phyloP scores from a whole-genome alignment of 192 early-diverging fungal species.

The Glomus cerebriforme region DNA sequence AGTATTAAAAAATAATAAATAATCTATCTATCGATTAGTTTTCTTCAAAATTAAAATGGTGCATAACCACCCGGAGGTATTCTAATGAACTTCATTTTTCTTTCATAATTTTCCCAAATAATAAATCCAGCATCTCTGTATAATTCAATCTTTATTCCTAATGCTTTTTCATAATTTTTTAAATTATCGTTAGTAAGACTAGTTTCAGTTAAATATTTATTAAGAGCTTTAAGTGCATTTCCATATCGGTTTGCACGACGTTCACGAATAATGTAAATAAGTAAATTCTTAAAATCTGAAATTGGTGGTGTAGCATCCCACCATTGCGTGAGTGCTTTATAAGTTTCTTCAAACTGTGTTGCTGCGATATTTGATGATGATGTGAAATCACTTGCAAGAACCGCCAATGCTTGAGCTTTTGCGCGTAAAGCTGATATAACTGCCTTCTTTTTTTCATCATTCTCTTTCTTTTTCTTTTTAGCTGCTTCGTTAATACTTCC shows the following conservation, averaged over 20 bases:
- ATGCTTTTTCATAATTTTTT: slow-evolving; percentile 57
- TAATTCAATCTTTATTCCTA: slow-evolving; percentile 55
- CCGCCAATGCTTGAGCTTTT: slow-evolving; percentile 57
- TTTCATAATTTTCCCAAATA: slow-evolving; percentile 69
- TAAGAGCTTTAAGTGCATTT: slow-evolving; percentile 69
- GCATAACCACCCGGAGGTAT: slow-evolving; percentile 48
- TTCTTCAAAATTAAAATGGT: slow-evolving; percentile 42
- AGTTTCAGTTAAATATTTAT: slow-evolving; percentile 69
- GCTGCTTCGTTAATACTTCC: slow-evolving; percentile 40
- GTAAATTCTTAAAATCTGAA: slow-evolving; percentile 54
- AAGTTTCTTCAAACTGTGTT: slow-evolving; percentile 57
- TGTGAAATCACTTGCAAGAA: slow-evolving; percentile 45
- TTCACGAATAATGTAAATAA: slow-evolving; percentile 60
- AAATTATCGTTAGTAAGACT: slow-evolving; percentile 51
- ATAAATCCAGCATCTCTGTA: slow-evolving; percentile 68
- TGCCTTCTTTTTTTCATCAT: slow-evolving; percentile 71
- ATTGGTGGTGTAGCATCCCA: slow-evolving; percentile 53
- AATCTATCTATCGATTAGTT: too few relatives aligned
- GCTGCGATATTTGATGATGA: slow-evolving; percentile 32
- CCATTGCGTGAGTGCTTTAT: slow-evolving; percentile 65
- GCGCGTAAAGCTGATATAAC: slow-evolving; percentile 61
- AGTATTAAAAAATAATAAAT: too few relatives aligned
- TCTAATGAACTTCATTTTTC: slow-evolving; percentile 56
- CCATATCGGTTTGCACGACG: slow-evolving; percentile 59
- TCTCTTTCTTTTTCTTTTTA: slow-evolving; percentile 67